Evolutionary conservation across 2,329 filamentous ascomycete genomes (phyloP), one percentile per base, ranked within the genome.

Genomic region (Amauroascus niger): DNA sequence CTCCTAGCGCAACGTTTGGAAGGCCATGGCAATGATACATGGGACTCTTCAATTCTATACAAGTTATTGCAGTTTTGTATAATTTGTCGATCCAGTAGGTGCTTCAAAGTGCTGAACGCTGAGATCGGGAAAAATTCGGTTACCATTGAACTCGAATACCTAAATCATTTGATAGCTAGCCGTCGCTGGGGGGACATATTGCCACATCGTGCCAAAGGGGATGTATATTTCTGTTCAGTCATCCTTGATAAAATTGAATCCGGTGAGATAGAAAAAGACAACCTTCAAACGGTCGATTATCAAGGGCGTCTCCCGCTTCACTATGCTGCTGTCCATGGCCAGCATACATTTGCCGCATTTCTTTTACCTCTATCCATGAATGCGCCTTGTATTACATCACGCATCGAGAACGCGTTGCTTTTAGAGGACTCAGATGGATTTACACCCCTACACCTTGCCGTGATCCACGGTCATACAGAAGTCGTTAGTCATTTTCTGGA

Each of bases 371-470:
- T 16, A 9, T 35, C 16, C 14, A 30, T 14, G 9, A 24, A 51
- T 20, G 30, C 20, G 2, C 20, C 26, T 13, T 22, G 16, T n/a
- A 22, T 6, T 14, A 7, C 11, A 7, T 22, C 30, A 22, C 28
- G 16, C 7, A 13, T 30, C 14, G n/a, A 50, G 6, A 11, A 41
- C 28, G 22, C 28, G 8, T 20, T 53, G 43, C 40, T 54, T 39
- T 50, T 16, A 9, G 18, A 28, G 24, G 54, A 61, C 40, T 9
- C 1, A 6, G 49, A 45, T 6, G 49, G 45, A n/a, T 41, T 32
- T 30, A 58, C 54, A n/a, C 58, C 60, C 4, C 45, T 62, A 24
- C 49, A 59, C 18, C 49, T 47, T 18, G 53, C 59, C 1, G 58
- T 60, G 11, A 44, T 58, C 7, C 14, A 47, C 14, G 46, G 52